Evolutionary conservation across 2,329 filamentous ascomycete genomes (phyloP), one percentile per base, ranked within the genome.

Genomic region (Helicocarpus griseus): DNA sequence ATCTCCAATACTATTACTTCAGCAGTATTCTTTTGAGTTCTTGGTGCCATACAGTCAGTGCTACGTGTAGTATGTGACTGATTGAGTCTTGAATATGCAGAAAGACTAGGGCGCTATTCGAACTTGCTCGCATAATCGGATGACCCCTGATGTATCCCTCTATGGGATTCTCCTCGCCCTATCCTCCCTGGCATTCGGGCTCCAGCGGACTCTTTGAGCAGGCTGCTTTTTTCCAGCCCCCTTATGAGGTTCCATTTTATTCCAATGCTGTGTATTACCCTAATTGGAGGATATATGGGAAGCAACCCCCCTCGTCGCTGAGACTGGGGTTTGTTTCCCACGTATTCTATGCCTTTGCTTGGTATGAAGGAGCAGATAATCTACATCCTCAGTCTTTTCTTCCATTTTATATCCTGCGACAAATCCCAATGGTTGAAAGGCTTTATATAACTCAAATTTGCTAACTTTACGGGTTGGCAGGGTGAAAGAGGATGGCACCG

Each of bases 261-360:
- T 61, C 79, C 62, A 93, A 93, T 67, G 87, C 84, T 21, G 85
- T 89, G 17, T 93, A 91, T 70, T 93, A 88, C 66, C 86, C 86
- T n/a, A 91, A 88, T 68, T 82, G 81, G 71, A 76, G 82, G 53
- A 80, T 89, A 58, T 89, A 89, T 69, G 76, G 78, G 52, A 79
- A 83, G 56, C 81, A 87, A 60, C 85, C 85, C 14, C 87, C 87
- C 0, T 86, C 81, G 1, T 81, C 81, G 51, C 72, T 91, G 62
- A 86, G 87, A 64, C 81, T 88, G 65, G 80, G 80, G 57, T 87
- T 85, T 61, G 82, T 91, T 61, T 89, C 85, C 58, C 85, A 89
- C 63, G 81, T 90, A 24, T 90, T 89, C 68, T 91, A 91, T 64
- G 86, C 87, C 11, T 90, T 87, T 77, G 86, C 86, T 53, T 78